Percentiles rank a stretch among this genome's conserved stretches.
Conservation (phyloP, 2,329 filamentous ascomycete genomes). For the Aureobasidium musti region DNA sequence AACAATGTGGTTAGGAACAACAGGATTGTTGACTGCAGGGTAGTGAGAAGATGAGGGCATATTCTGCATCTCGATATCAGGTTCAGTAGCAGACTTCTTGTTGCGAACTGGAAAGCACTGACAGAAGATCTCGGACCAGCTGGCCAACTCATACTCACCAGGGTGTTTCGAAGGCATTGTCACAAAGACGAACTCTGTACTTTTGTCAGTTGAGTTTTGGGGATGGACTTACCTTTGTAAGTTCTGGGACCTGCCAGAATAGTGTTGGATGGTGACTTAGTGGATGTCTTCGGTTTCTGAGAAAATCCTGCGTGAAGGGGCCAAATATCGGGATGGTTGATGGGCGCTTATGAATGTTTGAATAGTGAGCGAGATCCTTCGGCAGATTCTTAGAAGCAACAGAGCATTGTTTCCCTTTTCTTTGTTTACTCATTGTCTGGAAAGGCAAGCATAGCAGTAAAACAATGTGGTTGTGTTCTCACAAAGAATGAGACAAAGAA, state of each 20-base stretch:
- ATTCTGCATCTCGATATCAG: slow-evolving; percentile 6
- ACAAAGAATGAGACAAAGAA: background rate
- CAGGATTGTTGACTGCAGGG: slow-evolving; percentile 1
- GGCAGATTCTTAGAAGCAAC: background rate
- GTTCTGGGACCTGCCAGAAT: slow-evolving; percentile 6
- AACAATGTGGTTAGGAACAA: background rate
- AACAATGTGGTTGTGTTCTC: slow-evolving; percentile 2
- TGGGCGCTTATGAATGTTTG: background rate
- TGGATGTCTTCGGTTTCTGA: background rate
- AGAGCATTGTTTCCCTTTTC: slow-evolving; percentile 1
- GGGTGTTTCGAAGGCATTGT: background rate
- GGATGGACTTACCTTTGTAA: background rate
- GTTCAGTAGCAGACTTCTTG: background rate
- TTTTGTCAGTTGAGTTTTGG: background rate
- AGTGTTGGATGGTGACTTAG: background rate
- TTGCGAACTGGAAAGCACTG: background rate
- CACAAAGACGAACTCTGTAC: background rate
- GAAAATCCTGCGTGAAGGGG: background rate
- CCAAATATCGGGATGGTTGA: background rate
- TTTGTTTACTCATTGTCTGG: background rate
- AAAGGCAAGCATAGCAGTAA: too few species aligned
- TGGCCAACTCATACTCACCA: background rate
- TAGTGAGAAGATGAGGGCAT: background rate
- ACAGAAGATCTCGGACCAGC: background rate
- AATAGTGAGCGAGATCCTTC: background rate